Evolutionary conservation across 2,329 filamentous ascomycete genomes (phyloP), one percentile per base, ranked within the genome.

Genomic region (Bipolaris sorokiniana): DNA sequence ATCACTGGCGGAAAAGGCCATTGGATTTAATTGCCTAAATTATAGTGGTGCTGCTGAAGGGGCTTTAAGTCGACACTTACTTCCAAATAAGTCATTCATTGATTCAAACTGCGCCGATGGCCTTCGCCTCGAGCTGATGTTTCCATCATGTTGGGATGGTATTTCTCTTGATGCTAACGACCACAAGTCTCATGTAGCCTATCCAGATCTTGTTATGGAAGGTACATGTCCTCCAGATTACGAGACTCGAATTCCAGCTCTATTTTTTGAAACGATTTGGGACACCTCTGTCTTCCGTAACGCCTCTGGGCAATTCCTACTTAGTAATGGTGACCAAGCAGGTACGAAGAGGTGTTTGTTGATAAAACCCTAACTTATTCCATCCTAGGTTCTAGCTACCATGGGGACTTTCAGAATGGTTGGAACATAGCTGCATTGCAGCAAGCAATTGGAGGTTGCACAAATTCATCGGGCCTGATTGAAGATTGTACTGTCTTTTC

Each of bases 241-340:
- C 71, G 83, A 87, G 11, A 83, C 82, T 16, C 88, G 90, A 55
- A 76, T 95, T 23, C 87, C 90, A 2, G 88, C 88, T 60, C 82
- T 97, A 46, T 89, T 96, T 76, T 97, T 84, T 74, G 92, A 97
- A 80, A 91, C 89, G 34, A 96, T 96, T 74, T 96, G 88, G 85
- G 80, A 88, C 71, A 95, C 91, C 7, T 76, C 84, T 48, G 81
- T 81, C 1, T 96, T 90, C 76, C 79, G 78, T 23, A 83, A 83
- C 54, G 77, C 83, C 20, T 78, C 83, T 7, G 91, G 92, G 50
- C 77, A 86, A 63, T 97, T 96, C 69, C 82, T 92, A 48, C 78
- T 96, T 48, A 81, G 91, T 47, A 92, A 92, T 66, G 91, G 91
- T 60, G 92, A 97, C 69, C 82, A 85, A 23, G 88, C 51, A 49